These are phyloP conservation scores for Isoetes engelmannii DNA, from an alignment of 83 land plant species.

Conservation along the genomic window DNA sequence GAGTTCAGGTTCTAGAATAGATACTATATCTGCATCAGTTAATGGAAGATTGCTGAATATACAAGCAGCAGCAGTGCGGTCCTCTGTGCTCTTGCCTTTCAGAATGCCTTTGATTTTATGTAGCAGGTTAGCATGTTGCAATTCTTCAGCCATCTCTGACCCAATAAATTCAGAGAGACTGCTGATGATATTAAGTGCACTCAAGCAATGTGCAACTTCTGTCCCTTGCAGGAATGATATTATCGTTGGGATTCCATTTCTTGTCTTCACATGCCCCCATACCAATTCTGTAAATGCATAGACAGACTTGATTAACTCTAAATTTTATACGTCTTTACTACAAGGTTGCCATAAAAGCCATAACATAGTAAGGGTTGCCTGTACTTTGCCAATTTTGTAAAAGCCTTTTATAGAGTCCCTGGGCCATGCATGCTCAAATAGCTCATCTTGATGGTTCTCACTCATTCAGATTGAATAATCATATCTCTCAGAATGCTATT, in stretches of 20 bases:
- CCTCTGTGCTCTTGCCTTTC: constrained; percentile 17
- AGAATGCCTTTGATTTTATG: constrained; percentile 27
- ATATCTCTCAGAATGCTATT: too few relatives aligned
- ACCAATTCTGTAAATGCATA: constrained; percentile 26
- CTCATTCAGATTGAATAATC: too few relatives aligned
- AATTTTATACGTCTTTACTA: background rate
- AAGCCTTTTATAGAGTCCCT: too few relatives aligned
- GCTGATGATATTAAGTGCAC: constrained; percentile 30
- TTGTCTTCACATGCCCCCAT: constrained; percentile 32
- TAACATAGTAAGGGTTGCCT: too few relatives aligned
- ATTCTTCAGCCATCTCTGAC: constrained; percentile 19
- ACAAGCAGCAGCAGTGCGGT: constrained; percentile 32
- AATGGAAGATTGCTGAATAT: constrained; percentile 41
- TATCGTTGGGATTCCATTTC: constrained; percentile 29
- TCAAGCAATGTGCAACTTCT: constrained; percentile 26
- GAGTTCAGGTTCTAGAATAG: constrained; percentile 22
- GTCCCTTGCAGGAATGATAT: constrained; percentile 30
- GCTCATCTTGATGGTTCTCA: too few relatives aligned
- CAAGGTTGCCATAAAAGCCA: too few relatives aligned
- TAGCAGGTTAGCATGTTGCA: constrained; percentile 22
- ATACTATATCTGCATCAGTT: constrained; percentile 14
- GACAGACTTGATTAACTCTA: background rate
- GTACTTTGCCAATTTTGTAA: too few relatives aligned
- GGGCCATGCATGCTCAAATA: too few relatives aligned
- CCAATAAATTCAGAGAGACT: constrained; percentile 30